Base-by-base conservation (phyloP, 2,329 filamentous ascomycete species). In the Akanthomyces muscarius region DNA sequence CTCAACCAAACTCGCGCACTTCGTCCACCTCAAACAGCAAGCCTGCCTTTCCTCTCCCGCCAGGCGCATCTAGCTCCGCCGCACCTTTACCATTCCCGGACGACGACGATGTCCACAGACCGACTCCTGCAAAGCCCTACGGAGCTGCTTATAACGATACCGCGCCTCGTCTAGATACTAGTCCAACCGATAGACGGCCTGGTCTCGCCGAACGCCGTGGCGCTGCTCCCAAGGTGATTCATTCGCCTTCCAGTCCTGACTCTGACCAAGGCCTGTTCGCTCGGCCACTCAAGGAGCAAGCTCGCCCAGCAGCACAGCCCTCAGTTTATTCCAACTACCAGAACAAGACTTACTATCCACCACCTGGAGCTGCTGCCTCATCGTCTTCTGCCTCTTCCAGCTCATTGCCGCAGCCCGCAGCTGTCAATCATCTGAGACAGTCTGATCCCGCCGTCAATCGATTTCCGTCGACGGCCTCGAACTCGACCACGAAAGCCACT, bases 401-500 rank as follows among this genome's bases (percentile, higher is more conserved):
- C 73, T 71, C 69, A 2, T 36, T 65, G n/a, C 64, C 56, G 13
- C 69, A 69, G 47, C 63, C 68, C 5, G 65, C 64, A 7, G 65
- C 63, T 57, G 62, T 64, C 51, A 63, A 72, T 63, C 66, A 71
- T 47, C 53, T 68, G 23, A 69, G 65, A 71, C 74, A 77, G n/a
- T 71, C 71, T 33, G 79, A 82, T n/a, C 77, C 70, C 57, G 78
- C 79, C 36, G 82, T 89, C 66, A 87, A 85, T 70, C 81, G 86
- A 51, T 86, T 87, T 67, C 81, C 83, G 13, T 97, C 94, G 2
- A 96, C 91, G 8, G 92, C 94, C 16, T 98, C 95, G 0, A 96
- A 88, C 14, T 96, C 93, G 2, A 99, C 95, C 0, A 97, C 94
- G 2, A 87, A 91, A 67, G 95, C 95, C 23, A 93, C 90, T 71